These are phyloP conservation scores for Eudorina sp. DNA, from an alignment of 139 green algal genomes.

Conservation along the genomic window DNA sequence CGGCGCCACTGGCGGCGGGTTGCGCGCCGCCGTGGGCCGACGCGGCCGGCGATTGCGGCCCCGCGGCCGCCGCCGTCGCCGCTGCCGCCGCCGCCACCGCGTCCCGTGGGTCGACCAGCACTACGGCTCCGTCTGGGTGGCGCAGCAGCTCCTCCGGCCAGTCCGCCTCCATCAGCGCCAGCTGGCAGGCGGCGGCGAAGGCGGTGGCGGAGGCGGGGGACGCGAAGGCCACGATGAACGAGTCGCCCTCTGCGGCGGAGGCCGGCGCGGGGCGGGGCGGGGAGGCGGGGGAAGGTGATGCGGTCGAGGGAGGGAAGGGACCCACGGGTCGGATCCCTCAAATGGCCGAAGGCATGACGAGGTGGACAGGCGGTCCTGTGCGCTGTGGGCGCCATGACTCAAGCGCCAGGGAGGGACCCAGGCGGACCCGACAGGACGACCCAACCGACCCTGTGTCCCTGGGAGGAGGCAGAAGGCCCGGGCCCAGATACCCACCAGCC, in stretches of 20 bases:
- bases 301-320: neutral
- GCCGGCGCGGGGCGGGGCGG: neutral
- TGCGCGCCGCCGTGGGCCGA: too few species aligned
- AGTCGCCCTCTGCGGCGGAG: constrained; percentile 54
- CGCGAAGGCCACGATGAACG: constrained; percentile 67
- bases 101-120: constrained; percentile 19
- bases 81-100: neutral
- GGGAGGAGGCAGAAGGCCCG: too few species aligned
- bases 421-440: too few species aligned
- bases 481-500: too few species aligned
- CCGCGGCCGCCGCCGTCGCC: too few species aligned
- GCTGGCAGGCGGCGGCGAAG: constrained; percentile 30
- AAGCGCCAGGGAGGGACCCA: too few species aligned
- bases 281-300: neutral
- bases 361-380: too few species aligned
- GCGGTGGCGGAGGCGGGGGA: constrained; percentile 47
- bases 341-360: too few species aligned
- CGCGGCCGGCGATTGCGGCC: neutral
- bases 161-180: constrained; percentile 10
- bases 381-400: too few species aligned
- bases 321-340: neutral
- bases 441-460: too few species aligned
- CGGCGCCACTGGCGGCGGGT: neutral
- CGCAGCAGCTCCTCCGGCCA: constrained; percentile 22
- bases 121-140: constrained; percentile 6